A percentile compares a stretch with the other conserved stretches of the same genome.
Evolutionary conservation across 2,329 filamentous ascomycete species (phyloP).

Genomic region (Epichloe gansuensis): DNA sequence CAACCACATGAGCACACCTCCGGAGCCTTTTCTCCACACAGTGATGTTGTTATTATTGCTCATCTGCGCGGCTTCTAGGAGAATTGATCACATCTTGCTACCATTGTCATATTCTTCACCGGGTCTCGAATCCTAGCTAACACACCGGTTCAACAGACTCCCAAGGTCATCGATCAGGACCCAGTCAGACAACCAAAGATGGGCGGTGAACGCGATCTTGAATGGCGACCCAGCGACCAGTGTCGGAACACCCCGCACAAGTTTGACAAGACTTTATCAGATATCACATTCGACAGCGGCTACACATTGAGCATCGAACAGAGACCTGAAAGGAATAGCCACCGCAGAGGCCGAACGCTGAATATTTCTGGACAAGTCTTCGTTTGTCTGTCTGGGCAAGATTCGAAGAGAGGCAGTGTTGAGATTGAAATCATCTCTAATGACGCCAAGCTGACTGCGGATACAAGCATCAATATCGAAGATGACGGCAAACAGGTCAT

Average conservation of each 20-base stretch:
- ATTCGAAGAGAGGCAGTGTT: constrained; percentile 23
- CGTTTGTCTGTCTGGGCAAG: constrained; percentile 24
- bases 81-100: too few species aligned
- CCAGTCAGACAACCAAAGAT: constrained; percentile 14
- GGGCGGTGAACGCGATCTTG: constrained; percentile 11
- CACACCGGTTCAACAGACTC: constrained; percentile 6
- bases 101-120: not conserved
- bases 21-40: too few species aligned
- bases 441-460: constrained; percentile 25
- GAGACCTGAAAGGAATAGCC: constrained; percentile 13
- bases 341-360: constrained; percentile 17
- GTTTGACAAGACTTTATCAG: constrained; percentile 7
- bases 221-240: constrained; percentile 14
- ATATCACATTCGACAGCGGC: constrained; percentile 21
- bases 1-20: too few species aligned
- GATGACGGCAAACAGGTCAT: constrained; percentile 22
- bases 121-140: not conserved
- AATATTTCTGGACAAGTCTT: constrained; percentile 32
- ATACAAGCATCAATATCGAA: constrained; percentile 20
- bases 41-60: too few species aligned
- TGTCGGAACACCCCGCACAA: constrained; percentile 16
- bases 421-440: constrained; percentile 34
- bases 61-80: too few species aligned
- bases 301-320: constrained; percentile 29
- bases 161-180: constrained; percentile 11